Percentiles rank a stretch among this genome's conserved stretches.
Evolutionary conservation across 106 monocot species (phyloP).

Genomic region (Dioscorea dumetorum): DNA sequence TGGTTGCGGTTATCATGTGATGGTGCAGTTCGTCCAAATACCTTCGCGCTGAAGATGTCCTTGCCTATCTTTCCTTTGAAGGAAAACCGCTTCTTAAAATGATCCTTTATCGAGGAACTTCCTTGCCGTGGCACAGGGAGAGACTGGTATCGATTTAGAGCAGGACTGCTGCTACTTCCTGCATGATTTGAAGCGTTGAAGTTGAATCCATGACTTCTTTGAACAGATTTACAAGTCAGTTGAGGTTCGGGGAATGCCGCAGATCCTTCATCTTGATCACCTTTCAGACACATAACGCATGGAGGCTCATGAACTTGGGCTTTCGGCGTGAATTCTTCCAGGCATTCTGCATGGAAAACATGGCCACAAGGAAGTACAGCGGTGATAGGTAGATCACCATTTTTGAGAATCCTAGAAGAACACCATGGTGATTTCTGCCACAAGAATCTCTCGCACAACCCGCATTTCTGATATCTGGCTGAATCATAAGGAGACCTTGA

Average conservation of each 20-base stretch:
- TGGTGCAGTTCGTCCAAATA: slow-evolving; percentile 25
- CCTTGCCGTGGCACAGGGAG: slow-evolving; percentile 10
- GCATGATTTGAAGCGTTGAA: slow-evolving; percentile 4
- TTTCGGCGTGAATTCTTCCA: slow-evolving; percentile 17
- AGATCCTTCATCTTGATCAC: slow-evolving; percentile 14
- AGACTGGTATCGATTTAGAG: slow-evolving; percentile 28
- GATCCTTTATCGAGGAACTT: slow-evolving; percentile 33
- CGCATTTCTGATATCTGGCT: slow-evolving; percentile 41
- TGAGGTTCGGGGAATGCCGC: slow-evolving; percentile 51
- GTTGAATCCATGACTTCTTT: slow-evolving; percentile 9
- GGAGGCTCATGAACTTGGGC: slow-evolving; percentile 9
- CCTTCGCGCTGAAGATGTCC: slow-evolving; percentile 46
- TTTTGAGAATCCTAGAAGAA: slow-evolving; percentile 55
- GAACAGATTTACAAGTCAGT: slow-evolving; percentile 35
- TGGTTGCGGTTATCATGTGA: slow-evolving; percentile 10
- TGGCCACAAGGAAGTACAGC: slow-evolving; percentile 74
- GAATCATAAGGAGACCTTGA: slow-evolving; percentile 18
- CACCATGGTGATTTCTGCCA: slow-evolving; percentile 82
- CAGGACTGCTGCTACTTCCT: slow-evolving; percentile 16
- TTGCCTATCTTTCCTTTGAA: slow-evolving; percentile 59
- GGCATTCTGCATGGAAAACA: slow-evolving; percentile 84
- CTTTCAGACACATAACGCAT: slow-evolving; percentile 17
- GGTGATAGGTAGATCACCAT: slow-evolving; percentile 56
- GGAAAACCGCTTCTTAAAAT: slow-evolving; percentile 54
- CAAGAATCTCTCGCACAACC: slow-evolving; percentile 53